Base-by-base conservation (phyloP, 2,329 filamentous ascomycete genomes). In the Aurifilum marmelostoma region DNA sequence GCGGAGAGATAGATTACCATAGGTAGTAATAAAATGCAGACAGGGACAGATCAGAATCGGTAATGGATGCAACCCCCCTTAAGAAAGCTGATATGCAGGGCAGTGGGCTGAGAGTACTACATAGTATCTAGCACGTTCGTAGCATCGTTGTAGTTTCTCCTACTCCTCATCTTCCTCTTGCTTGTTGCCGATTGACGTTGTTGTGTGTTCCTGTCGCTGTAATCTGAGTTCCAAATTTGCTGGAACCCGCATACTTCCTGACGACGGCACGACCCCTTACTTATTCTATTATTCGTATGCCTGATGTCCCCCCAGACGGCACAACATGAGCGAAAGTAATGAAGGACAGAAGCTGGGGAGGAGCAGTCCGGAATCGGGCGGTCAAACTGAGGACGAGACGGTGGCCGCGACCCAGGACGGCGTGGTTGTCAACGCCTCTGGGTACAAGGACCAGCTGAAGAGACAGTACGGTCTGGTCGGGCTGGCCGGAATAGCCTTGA, bases 381-480 rank as follows among this genome's bases (percentile, higher is more conserved):
- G 71, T 54, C 73, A 72, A 68, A 67, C 68, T 6, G 76, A 78
- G 58, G 72, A 78, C 56, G 78, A 81, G 64, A 79, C 75, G 0
- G 72, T 80, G 18, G 76, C 74, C 39, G 77, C 75, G 11, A 72
- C 80, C 32, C 75, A 79, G 54, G 73, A 76, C 56, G 82, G 83
- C 14, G 77, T 82, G 41, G 75, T 83, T n/a, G 76, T 91, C 75
- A 91, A 91, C 74, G 87, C 87, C 0, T 88, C 88, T 1, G 88
- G 89, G 7, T 88, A 91, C 76, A 81, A 80, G 71, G 88, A 91
- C 76, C 88, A 91, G 75, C 78, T 91, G 50, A 84, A 85, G 68
- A 83, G 88, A 21, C 89, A 91, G 74, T 91, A 90, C 76, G 84
- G 86, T 47, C 79, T 90, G 11, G 73, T 89, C 61, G 85, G 84